phyloP scores from a whole-genome alignment of 2,329 filamentous ascomycete genomes.

The Fusarium secorum region DNA sequence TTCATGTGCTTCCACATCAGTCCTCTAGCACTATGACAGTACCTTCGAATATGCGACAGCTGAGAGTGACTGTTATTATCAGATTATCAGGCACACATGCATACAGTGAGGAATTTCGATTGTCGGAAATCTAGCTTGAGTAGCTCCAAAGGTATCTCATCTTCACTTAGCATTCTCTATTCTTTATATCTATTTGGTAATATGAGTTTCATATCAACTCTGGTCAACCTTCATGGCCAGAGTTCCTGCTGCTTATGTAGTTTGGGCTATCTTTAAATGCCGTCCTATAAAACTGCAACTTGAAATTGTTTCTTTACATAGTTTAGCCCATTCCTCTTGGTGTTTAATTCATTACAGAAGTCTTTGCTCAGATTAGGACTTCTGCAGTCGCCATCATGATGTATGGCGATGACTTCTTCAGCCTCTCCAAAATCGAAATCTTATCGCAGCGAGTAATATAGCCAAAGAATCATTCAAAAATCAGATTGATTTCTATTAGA shows the following conservation, averaged over 20 bases:
- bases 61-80: too few species aligned
- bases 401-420: accelerated
- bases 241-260: background rate
- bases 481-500: accelerated
- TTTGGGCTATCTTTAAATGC: background rate
- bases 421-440: too few species aligned
- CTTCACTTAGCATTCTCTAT: accelerated
- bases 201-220: background rate
- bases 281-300: accelerated
- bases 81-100: too few species aligned
- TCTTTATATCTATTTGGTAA: background rate
- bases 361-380: accelerated
- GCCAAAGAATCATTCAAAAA: background rate
- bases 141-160: too few species aligned
- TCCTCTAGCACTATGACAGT: background rate
- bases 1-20: accelerated
- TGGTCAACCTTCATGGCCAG: accelerated
- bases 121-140: background rate
- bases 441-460: accelerated
- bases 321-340: accelerated
- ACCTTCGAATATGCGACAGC: accelerated
- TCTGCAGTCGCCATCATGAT: accelerated
- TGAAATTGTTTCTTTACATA: accelerated
- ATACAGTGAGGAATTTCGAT: background rate
- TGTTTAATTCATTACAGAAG: accelerated